Base-by-base conservation (phyloP, 2,329 filamentous ascomycete species). In the Trichoderma guizhouense region DNA sequence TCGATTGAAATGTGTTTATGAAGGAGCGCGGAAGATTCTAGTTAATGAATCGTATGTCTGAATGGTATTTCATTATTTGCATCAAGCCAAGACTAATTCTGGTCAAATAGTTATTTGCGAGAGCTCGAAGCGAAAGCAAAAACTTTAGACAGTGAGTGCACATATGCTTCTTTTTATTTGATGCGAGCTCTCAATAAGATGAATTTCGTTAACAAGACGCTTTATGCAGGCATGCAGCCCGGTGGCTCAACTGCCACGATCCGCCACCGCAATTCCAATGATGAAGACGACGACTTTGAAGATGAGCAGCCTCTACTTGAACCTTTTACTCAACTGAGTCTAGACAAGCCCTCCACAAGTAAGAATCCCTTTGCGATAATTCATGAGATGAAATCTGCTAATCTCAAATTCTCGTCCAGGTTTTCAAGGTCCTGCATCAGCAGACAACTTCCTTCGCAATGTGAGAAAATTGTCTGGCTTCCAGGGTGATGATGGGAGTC, bases 381-480 rank as follows among this genome's bases (percentile, higher is more conserved):
- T 6, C 47, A 14, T 7, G 5, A 30, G 0, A 15, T 21, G 18
- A 21, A 9, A 8, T 14, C 15, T 28, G 32, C 12, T 28, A 3
- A 65, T 2, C 8, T 47, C 3, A 12, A 6, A 57, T 3, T 21
- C 18, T 39, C 53, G 2, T 18, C 9, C 7, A 80, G 79, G 74
- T 68, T 82, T 81, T 73, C 80, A 80, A 71, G 81, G 81, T 7
- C 80, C 81, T 0, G 81, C 80, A 0, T 81, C 81, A 3, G 81
- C 82, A 1, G 81, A 83, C 73, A 79, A 78, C 55, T 82, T 84
- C 58, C 76, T 83, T 21, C 77, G 78, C n/a, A 81, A 78, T 43
- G 79, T 83, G 24, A 75, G 79, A 18, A 79, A 79, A 24, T 74
- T 82, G 1, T 82, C 81, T 0, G 81, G 78, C n/a, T 76, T 81